Percentiles rank a stretch among this genome's conserved stretches.
phyloP scores from a whole-genome alignment of 768 basidiomycete species.

The Lentinus tigrinus region DNA sequence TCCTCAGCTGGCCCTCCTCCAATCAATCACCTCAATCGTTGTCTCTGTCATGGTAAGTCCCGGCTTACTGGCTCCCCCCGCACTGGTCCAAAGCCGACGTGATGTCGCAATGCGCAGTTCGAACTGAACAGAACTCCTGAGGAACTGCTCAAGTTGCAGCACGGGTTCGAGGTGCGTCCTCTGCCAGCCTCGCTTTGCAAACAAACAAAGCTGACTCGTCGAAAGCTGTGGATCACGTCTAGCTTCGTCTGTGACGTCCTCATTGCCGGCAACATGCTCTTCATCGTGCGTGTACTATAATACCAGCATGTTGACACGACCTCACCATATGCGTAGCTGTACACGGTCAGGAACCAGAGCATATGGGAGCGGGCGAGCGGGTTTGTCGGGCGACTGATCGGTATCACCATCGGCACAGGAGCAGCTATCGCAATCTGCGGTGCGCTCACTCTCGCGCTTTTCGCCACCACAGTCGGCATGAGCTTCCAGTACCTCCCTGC shows the following conservation, averaged over 20 bases:
- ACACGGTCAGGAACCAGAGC: slow-evolving; percentile 4
- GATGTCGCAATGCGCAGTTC: no score
- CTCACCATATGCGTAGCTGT: neutral
- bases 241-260: slow-evolving; percentile 27
- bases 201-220: no score
- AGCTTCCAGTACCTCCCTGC: slow-evolving; percentile 12
- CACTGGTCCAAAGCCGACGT: no score
- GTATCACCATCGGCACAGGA: slow-evolving; percentile 5
- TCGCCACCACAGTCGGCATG: slow-evolving; percentile 4
- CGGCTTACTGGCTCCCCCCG: no score
- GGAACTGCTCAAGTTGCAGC: no score
- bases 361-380: neutral
- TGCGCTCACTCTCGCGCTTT: slow-evolving; percentile 6
- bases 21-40: slow-evolving; percentile 12
- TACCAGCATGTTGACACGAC: neutral
- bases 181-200: neutral
- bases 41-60: slow-evolving; percentile 6
- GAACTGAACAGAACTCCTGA: no score
- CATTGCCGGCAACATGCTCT: slow-evolving; percentile 27
- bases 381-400: slow-evolving; percentile 2
- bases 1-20: slow-evolving; percentile 14
- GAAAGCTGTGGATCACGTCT: slow-evolving; percentile 27
- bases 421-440: slow-evolving; percentile 3
- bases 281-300: slow-evolving; percentile 21
- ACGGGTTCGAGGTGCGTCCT: no score